These are phyloP conservation scores for Blastobotrys terrestris DNA, from an alignment of 805 yeast genomes.

Conservation along the genomic window DNA sequence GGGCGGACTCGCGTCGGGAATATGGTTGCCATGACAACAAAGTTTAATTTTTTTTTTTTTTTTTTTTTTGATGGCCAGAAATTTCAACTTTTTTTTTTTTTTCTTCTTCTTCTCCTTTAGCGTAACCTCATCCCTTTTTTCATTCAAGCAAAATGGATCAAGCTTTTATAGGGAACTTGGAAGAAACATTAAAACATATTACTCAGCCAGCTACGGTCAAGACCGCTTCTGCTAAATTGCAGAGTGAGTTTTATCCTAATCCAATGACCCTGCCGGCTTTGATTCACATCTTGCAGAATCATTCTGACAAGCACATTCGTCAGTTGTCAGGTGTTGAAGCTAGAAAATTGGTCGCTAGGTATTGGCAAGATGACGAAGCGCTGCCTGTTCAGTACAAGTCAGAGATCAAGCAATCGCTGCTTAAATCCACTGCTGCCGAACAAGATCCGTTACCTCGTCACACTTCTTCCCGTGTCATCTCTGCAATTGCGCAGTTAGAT, in stretches of 20 bases:
- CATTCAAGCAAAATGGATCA: constrained; percentile 48
- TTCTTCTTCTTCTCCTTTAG: not conserved
- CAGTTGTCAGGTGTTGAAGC: constrained; percentile 97
- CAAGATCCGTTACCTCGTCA: constrained; percentile 69
- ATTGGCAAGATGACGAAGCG: constrained; percentile 46
- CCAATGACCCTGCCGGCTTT: constrained; percentile 73
- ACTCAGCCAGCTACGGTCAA: constrained; percentile 77
- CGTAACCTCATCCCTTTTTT: not conserved
- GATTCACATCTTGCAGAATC: constrained; percentile 70
- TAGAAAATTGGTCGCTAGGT: constrained; percentile 66
- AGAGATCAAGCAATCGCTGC: constrained; percentile 60
- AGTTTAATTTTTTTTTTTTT: no score
- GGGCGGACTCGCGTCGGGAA: not conserved
- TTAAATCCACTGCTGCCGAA: constrained; percentile 62
- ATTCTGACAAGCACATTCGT: constrained; percentile 63
- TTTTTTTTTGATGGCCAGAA: not conserved
- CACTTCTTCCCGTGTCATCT: constrained; percentile 80
- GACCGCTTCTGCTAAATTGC: constrained; percentile 69
- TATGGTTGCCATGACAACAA: not conserved
- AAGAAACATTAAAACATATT: constrained; percentile 70
- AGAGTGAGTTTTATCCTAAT: constrained; percentile 65
- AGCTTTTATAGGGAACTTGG: constrained; percentile 63
- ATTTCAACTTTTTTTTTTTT: not conserved
- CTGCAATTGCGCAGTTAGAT: constrained; percentile 77
- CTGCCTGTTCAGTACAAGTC: constrained; percentile 42